These are phyloP conservation scores for Adansonia grandidieri DNA, from an alignment of 441 rosid genomes.

Conservation along the genomic window DNA sequence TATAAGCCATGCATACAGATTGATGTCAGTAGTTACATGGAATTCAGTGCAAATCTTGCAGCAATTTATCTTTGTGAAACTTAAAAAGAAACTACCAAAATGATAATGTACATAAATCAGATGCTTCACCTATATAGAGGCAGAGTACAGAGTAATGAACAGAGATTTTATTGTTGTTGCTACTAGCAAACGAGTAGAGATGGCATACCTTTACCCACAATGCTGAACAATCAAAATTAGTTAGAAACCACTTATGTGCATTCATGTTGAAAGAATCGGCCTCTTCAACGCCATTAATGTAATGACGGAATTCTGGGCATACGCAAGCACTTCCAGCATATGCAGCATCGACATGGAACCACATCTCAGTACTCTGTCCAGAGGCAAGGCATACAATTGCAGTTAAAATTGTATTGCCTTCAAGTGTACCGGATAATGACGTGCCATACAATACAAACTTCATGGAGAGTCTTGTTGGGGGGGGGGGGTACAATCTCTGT, in stretches of 20 bases:
- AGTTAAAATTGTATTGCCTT: background rate
- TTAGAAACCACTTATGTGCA: slow-evolving; percentile 87
- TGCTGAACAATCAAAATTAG: slow-evolving; percentile 84
- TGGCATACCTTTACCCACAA: slow-evolving; percentile 84
- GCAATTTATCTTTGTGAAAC: background rate
- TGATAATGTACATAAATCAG: background rate
- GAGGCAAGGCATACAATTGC: slow-evolving; percentile 23
- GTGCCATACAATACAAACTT: background rate
- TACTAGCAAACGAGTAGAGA: slow-evolving; percentile 22
- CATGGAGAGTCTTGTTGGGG: background rate
- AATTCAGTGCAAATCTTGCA: slow-evolving; percentile 6
- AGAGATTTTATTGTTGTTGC: background rate
- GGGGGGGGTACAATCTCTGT: background rate
- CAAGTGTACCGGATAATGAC: background rate
- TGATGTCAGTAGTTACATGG: slow-evolving; percentile 6
- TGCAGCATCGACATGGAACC: slow-evolving; percentile 95
- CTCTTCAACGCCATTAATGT: slow-evolving; percentile 76
- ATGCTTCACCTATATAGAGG: background rate
- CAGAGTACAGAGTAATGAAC: background rate
- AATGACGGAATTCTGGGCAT: slow-evolving; percentile 76
- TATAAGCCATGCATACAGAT: background rate
- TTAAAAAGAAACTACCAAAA: background rate
- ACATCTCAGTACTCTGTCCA: slow-evolving; percentile 60
- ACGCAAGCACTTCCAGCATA: slow-evolving; percentile 93
- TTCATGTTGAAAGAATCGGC: slow-evolving; percentile 92